Base-by-base conservation (phyloP, 2,329 filamentous ascomycete species). In the Aspergillus luchuensis region DNA sequence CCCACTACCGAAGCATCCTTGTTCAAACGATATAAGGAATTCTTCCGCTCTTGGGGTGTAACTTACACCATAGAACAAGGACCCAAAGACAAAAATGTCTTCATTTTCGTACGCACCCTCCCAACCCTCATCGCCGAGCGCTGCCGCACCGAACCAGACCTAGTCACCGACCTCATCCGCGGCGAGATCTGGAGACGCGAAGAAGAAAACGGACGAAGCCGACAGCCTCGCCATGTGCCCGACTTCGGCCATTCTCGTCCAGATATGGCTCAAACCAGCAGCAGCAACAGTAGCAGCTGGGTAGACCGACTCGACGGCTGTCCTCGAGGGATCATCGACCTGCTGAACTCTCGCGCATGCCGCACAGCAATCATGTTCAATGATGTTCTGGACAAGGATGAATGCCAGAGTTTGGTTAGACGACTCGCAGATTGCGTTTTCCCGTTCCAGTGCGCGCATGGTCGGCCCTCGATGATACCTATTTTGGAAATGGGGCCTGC, bases 1-100 rank as follows among this genome's bases (percentile, higher is more conserved):
- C 82, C 88, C 0, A 54, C 67, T 0, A 79, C 81, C 25, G 94
- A 98, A 66, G 73, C 77, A 2, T 61, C 74, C 0, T 78, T 91
- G 2, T 84, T 97, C 23, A 71, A 72, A 23, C 79, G 75, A 1
- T 80, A 87, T 56, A 78, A 74, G 0, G 56, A 72, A 0, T 82
- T 87, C 64, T 92, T 98, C 66, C 77, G 79, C 6, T 74, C 79
- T 4, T 98, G 94, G 93, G 92, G 92, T 0, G 85, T 97, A 23
- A 63, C 81, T 1, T 92, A 90, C 71, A 80, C 84, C n/a, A 59
- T 86, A 2, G 59, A 66, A 28, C 38, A 62, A 21, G 58, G 59
- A 6, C 21, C 60, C 41, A 58, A 23, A 28, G 62, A 61, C 30
- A 38, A n/a, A 13, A 58, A 61, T 15, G 58, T 57, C 2, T 61